These are phyloP conservation scores for Rutidosis leptorrhynchoides DNA, from an alignment of 129 eudicot species.

Conservation along the genomic window DNA sequence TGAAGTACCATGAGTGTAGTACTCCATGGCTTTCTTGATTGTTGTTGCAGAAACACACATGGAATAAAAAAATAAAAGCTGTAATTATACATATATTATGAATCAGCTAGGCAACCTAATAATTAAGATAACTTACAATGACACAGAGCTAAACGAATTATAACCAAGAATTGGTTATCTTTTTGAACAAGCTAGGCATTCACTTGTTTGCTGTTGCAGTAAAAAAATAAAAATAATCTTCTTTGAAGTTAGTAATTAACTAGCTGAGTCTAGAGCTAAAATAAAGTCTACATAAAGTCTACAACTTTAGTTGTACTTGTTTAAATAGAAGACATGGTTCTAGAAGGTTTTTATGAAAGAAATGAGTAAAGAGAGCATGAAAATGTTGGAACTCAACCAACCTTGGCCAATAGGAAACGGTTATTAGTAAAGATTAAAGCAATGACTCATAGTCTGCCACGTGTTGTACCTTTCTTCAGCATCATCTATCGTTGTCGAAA, in stretches of 20 bases:
- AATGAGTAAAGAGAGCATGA: conserved; percentile 27
- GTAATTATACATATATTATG: conserved; percentile 8
- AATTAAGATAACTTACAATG: conserved; percentile 26
- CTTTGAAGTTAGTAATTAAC: too few species aligned
- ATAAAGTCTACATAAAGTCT: too few species aligned
- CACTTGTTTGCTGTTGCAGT: conserved; percentile 21
- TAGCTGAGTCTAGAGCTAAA: conserved; percentile 22
- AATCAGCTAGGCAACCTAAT: conserved; percentile 16
- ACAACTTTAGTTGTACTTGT: conserved; percentile 26
- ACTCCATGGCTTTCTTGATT: conserved; percentile 26
- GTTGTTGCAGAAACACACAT: conserved; percentile 23
- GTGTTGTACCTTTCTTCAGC: conserved; percentile 29
- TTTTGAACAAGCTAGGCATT: conserved; percentile 14
- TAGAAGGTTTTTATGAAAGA: conserved; percentile 21
- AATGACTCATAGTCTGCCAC: conserved; percentile 50
- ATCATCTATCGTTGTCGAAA: conserved; percentile 30
- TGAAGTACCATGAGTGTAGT: conserved; percentile 31
- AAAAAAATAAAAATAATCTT: not conserved
- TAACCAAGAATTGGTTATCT: conserved; percentile 10
- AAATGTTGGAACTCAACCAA: conserved; percentile 57
- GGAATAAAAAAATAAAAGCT: conserved; percentile 16
- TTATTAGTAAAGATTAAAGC: conserved; percentile 36
- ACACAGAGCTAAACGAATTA: conserved; percentile 13
- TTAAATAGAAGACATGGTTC: conserved; percentile 25
- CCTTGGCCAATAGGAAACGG: conserved; percentile 37